phyloP scores from a whole-genome alignment of 2,329 filamentous ascomycete genomes.

The Amauroascus verrucosus region DNA sequence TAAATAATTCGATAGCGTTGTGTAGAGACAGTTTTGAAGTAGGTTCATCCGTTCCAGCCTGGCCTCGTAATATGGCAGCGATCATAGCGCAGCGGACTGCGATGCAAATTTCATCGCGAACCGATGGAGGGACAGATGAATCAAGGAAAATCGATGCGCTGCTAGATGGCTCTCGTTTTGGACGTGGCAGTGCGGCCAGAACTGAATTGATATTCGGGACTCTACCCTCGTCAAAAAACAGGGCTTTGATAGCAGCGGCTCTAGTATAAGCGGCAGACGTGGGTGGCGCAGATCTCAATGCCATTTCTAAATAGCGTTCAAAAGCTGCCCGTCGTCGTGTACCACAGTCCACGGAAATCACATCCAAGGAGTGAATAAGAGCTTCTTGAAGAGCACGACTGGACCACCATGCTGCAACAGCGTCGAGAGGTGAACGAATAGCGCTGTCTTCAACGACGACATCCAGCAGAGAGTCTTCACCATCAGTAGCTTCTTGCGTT shows the following conservation, averaged over 20 bases:
- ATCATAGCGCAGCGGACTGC: constrained; percentile 52
- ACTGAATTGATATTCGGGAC: constrained; percentile 44
- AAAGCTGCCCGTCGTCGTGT: constrained; percentile 34
- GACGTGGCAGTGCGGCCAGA: constrained; percentile 42
- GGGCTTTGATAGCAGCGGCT: constrained; percentile 49
- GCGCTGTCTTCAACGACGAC: constrained; percentile 74
- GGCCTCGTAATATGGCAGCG: constrained; percentile 40
- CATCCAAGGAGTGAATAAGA: constrained; percentile 53
- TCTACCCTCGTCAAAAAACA: constrained; percentile 46
- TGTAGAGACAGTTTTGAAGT: constrained; percentile 31
- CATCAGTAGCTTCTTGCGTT: constrained; percentile 55
- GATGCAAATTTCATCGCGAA: constrained; percentile 45
- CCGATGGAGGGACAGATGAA: constrained; percentile 43
- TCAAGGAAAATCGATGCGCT: constrained; percentile 41
- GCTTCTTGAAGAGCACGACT: constrained; percentile 60
- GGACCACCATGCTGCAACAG: constrained; percentile 85
- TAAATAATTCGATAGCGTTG: constrained; percentile 36
- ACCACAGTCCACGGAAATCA: constrained; percentile 37
- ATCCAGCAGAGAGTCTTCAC: constrained; percentile 63
- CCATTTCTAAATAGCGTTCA: constrained; percentile 52
- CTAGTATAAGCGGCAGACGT: constrained; percentile 60
- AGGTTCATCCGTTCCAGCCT: constrained; percentile 25
- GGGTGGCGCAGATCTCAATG: constrained; percentile 63
- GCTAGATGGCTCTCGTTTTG: constrained; percentile 19
- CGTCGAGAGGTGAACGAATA: constrained; percentile 78